Evolutionary conservation across 768 basidiomycete genomes (phyloP).

Genomic region (Lyophyllum shimeji): DNA sequence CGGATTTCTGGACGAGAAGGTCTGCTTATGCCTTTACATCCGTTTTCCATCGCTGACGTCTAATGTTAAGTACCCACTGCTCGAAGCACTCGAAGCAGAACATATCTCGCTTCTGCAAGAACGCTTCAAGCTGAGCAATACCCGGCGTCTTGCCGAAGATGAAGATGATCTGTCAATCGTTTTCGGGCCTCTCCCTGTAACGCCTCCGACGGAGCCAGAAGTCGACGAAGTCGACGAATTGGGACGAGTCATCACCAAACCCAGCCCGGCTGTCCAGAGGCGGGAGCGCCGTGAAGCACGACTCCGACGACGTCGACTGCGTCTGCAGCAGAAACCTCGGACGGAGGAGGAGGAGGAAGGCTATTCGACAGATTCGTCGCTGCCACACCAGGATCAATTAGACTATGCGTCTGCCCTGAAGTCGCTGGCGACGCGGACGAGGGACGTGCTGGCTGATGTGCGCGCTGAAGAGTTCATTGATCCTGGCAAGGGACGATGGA

Average conservation of each 20-base stretch:
- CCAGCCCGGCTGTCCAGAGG: constrained; percentile 44
- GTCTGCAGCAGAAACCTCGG: constrained; percentile 27
- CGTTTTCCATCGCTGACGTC: not conserved
- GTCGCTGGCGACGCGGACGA: constrained; percentile 48
- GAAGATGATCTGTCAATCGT: constrained; percentile 77
- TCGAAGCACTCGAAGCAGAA: constrained; percentile 80
- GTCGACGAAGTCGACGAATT: constrained; percentile 60
- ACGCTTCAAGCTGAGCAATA: constrained; percentile 63
- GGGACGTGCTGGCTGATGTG: constrained; percentile 76
- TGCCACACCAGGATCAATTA: constrained; percentile 61
- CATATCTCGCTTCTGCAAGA: constrained; percentile 73
- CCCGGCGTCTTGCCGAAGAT: constrained; percentile 73
- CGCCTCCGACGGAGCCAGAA: constrained; percentile 23
- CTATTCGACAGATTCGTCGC: constrained; percentile 81
- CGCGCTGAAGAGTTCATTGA: constrained; percentile 81
- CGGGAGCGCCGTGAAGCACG: constrained; percentile 63
- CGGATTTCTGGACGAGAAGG: constrained; percentile 89
- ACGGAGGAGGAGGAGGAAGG: constrained; percentile 73
- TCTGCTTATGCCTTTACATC: not conserved
- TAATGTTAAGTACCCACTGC: constrained; percentile 61
- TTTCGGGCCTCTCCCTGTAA: constrained; percentile 50
- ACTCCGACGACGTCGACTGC: constrained; percentile 48
- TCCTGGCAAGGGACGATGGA: constrained; percentile 67
- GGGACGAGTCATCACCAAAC: constrained; percentile 48
- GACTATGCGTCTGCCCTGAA: constrained; percentile 68